phyloP scores from a whole-genome alignment of 768 basidiomycete genomes.

The Kwoniella sp. region DNA sequence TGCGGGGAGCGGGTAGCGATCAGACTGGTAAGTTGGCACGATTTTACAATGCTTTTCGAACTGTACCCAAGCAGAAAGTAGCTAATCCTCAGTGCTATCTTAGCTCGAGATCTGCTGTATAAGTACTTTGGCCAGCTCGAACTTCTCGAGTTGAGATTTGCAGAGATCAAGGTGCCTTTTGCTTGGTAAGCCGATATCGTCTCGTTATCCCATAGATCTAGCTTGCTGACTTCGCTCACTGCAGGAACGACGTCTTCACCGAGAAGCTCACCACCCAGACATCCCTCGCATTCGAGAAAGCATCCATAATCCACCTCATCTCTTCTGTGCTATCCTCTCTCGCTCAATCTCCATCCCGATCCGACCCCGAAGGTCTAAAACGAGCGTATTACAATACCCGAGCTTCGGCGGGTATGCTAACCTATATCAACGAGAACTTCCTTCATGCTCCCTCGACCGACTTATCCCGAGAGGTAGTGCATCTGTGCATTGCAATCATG shows the following conservation, averaged over 20 bases:
- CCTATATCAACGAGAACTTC: constrained; percentile 99
- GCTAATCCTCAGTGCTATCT: too few relatives aligned
- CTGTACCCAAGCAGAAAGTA: too few relatives aligned
- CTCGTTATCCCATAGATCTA: background rate
- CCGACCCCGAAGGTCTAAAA: constrained; percentile 86
- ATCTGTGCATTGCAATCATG: constrained; percentile 83
- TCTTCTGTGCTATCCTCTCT: constrained; percentile 91
- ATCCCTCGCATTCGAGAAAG: constrained; percentile 97
- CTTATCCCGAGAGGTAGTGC: constrained; percentile 88
- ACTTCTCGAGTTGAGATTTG: constrained; percentile 91
- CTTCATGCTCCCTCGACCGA: constrained; percentile 95
- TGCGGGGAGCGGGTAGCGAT: constrained; percentile 93
- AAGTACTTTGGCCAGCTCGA: constrained; percentile 99
- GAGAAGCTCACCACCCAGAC: constrained; percentile 90
- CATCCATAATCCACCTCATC: constrained; percentile 94
- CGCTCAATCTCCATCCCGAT: constrained; percentile 67
- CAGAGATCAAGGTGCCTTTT: constrained; percentile 93
- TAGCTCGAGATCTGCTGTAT: constrained; percentile 90
- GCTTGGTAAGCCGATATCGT: constrained; percentile 64
- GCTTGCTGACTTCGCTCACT: background rate
- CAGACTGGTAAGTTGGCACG: constrained; percentile 69
- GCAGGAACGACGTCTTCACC: constrained; percentile 88
- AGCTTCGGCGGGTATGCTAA: constrained; percentile 91
- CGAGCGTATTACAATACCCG: constrained; percentile 89
- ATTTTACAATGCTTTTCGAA: too few relatives aligned